Conservation (phyloP, 1,284 basidiomycete species). For the Rugosomyces carneus region DNA sequence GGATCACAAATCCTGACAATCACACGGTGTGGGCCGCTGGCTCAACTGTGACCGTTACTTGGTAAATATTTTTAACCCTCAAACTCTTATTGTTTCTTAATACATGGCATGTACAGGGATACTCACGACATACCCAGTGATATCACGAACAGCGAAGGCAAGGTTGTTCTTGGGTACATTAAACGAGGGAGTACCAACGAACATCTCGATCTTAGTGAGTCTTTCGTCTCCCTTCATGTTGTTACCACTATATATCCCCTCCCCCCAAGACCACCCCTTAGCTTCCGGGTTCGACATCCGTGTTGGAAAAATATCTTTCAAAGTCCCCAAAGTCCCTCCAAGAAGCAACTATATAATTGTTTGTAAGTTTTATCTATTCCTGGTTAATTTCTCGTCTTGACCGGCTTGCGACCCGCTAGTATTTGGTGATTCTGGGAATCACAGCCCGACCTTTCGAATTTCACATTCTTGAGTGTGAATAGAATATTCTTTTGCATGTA, state of each 20-base stretch:
- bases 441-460: constrained; percentile 27
- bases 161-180: constrained; percentile 26
- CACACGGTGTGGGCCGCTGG: constrained; percentile 22
- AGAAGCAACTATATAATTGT: constrained; percentile 15
- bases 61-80: constrained; percentile 17
- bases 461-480: not conserved
- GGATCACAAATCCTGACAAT: constrained; percentile 20
- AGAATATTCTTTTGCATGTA: not conserved
- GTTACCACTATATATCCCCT: not conserved
- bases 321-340: constrained; percentile 25
- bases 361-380: constrained; percentile 8
- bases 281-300: constrained; percentile 32
- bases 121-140: constrained; percentile 22
- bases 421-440: constrained; percentile 39
- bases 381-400: not conserved
- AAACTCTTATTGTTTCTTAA: not conserved
- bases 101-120: constrained; percentile 23
- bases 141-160: constrained; percentile 25
- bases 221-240: not conserved
- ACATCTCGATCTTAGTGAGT: constrained; percentile 29
- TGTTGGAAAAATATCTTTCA: constrained; percentile 23
- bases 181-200: constrained; percentile 23
- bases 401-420: constrained; percentile 22
- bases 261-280: constrained; percentile 32
- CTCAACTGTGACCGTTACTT: constrained; percentile 20